These are phyloP conservation scores for Paramecium caudatum DNA, from an alignment of 73 alveolate species.

Conservation along the genomic window DNA sequence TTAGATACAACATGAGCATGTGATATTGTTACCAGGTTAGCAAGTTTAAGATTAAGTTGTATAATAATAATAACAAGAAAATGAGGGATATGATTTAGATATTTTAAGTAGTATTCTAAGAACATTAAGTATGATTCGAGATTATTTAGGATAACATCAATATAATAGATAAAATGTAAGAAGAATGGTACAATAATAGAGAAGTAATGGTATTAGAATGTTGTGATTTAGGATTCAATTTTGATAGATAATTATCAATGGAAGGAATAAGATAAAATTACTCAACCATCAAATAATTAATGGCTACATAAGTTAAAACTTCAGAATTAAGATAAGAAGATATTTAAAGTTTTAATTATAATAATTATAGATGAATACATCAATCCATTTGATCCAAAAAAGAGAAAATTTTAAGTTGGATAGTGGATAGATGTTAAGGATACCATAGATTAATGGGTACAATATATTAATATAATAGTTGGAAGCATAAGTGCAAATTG, in stretches of 20 bases:
- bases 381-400: slow-evolving; percentile 81
- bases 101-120: slow-evolving; percentile 51
- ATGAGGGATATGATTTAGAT: slow-evolving; percentile 32
- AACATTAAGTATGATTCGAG: slow-evolving; percentile 70
- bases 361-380: slow-evolving; percentile 50
- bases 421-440: slow-evolving; percentile 98
- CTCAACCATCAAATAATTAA: slow-evolving; percentile 71
- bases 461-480: slow-evolving; percentile 73
- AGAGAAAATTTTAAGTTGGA: slow-evolving; percentile 89
- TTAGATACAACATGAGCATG: slow-evolving; percentile 91
- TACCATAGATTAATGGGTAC: slow-evolving; percentile 95
- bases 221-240: slow-evolving; percentile 25
- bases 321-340: slow-evolving; percentile 68
- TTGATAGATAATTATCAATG: slow-evolving; percentile 52
- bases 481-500: slow-evolving; percentile 94
- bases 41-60: slow-evolving; percentile 71
- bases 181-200: slow-evolving; percentile 70
- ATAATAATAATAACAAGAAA: slow-evolving; percentile 73
- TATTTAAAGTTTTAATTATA: background rate
- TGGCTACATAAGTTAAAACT: slow-evolving; percentile 66
- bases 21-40: slow-evolving; percentile 91
- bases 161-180: slow-evolving; percentile 75
- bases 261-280: slow-evolving; percentile 82
- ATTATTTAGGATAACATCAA: slow-evolving; percentile 2
- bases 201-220: slow-evolving; percentile 23